Base-by-base conservation (phyloP, 495 filamentous ascomycete genomes). In the Penicillium lagena region DNA sequence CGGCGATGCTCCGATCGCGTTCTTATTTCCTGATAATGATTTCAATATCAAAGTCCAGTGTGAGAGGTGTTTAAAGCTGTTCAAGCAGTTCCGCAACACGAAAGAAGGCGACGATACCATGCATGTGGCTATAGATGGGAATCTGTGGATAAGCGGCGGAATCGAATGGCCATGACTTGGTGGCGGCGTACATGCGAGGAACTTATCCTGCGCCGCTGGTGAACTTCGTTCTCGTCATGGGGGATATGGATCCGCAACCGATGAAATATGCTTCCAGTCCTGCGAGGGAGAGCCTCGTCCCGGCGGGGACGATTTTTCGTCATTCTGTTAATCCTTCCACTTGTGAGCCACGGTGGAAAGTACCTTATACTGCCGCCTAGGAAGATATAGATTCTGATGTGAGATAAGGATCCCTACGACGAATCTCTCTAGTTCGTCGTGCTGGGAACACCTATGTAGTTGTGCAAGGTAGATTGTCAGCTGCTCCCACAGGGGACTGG, bases 81-180 rank as follows among this genome's bases (percentile, higher is more conserved):
- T 46, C 37, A 53, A 62, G 31, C 60, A 59, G 39, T 78, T 75
- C 35, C 75, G 64, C 2, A 67, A 68, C 1, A 65, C 67, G 29
- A 59, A 59, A 27, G 9, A 46, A 6, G 67, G 73, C 35, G 75
- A 73, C 17, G 59, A 74, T 12, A 62, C 66, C 43, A 37, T 70
- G 37, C 49, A 79, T 28, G 74, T 78, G 63, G 61, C 70, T 11
- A 56, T 63, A 33, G 78, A 82, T 58, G 80, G 78, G n/a, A 78
- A 76, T 51, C 51, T 84, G 12, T 82, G 80, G 79, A 72, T 68
- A 10, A 66, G 73, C 47, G 80, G 78, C 8, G 78, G 77, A 35
- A 67, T 84, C 80, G 17, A 83, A 82, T 48, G 78, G 79, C 7
- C 77, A 80, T 50, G 81, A 85, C 48, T 64, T 83, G 36, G 72